A percentile compares a stretch with the other conserved stretches of the same genome.
phyloP scores from a whole-genome alignment of 73 alveolate species.

The Tetrahymena malaccensis region DNA sequence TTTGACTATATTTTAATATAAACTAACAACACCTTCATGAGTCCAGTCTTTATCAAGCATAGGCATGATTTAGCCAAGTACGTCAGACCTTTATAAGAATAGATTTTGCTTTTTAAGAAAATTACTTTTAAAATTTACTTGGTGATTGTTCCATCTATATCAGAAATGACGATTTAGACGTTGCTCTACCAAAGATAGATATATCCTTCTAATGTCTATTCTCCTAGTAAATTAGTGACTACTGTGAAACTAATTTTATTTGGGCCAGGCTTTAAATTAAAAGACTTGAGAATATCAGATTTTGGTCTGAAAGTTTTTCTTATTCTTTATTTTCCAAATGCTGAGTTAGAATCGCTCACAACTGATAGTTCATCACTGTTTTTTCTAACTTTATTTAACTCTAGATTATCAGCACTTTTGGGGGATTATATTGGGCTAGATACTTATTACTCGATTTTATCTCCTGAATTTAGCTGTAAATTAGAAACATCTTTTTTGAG shows the following conservation, averaged over 20 bases:
- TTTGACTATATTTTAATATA: conserved; percentile 54
- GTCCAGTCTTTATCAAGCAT: conserved; percentile 90
- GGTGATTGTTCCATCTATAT: conserved; percentile 97
- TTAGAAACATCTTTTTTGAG: neutral
- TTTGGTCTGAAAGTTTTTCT: conserved; percentile 57
- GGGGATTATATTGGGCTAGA: neutral
- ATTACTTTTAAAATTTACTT: conserved; percentile 1
- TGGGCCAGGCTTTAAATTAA: conserved; percentile 62
- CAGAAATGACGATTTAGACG: conserved; percentile 79
- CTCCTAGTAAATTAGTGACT: conserved; percentile 35
- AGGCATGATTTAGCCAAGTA: conserved; percentile 91
- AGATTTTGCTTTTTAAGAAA: neutral
- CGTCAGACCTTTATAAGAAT: conserved; percentile 49
- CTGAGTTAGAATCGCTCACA: neutral
- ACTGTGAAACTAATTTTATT: conserved; percentile 74
- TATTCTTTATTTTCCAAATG: neutral
- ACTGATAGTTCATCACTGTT: neutral
- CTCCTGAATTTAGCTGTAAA: neutral
- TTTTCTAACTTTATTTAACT: neutral
- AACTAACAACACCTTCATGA: conserved; percentile 80
- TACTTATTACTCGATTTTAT: neutral
- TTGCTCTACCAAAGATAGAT: conserved; percentile 76
- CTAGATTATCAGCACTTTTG: neutral
- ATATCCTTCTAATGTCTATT: conserved; percentile 54
- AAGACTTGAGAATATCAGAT: conserved; percentile 60